These are phyloP conservation scores for Scheffersomyces stipitis DNA, from an alignment of 805 yeast genomes.

Conservation along the genomic window DNA sequence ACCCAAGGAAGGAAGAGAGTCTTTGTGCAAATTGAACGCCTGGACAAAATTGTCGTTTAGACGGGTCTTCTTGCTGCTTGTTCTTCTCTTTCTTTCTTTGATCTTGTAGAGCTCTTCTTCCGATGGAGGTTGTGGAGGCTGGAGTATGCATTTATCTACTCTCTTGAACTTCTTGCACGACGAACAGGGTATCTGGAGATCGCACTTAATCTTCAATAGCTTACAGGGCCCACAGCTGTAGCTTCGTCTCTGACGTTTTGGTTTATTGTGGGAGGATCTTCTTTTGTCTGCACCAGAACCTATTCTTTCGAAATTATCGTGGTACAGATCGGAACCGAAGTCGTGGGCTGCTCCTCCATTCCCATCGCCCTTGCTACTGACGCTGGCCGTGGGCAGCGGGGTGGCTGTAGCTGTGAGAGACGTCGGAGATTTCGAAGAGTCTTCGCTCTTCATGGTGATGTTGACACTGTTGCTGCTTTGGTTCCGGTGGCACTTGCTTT, in stretches of 20 bases:
- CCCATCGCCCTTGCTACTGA: too few species aligned
- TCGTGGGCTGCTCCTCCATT: too few species aligned
- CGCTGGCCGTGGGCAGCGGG: too few species aligned
- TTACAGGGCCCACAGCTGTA: slow-evolving; percentile 59
- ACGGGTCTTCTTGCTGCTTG: slow-evolving; percentile 6
- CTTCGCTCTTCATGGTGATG: too few species aligned
- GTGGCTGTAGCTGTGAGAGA: too few species aligned
- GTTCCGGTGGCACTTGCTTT: too few species aligned
- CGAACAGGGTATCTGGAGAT: slow-evolving; percentile 47
- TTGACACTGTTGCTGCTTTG: too few species aligned
- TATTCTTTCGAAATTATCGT: too few species aligned
- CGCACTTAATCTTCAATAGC: slow-evolving; percentile 53
- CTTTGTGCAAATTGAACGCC: not conserved
- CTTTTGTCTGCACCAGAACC: too few species aligned
- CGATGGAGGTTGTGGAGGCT: slow-evolving; percentile 47
- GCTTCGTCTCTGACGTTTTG: slow-evolving; percentile 47
- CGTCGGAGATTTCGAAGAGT: too few species aligned
- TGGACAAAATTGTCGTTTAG: not conserved
- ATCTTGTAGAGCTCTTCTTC: slow-evolving; percentile 35
- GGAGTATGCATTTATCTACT: slow-evolving; percentile 33
- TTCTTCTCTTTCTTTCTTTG: slow-evolving; percentile 27
- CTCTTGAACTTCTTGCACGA: slow-evolving; percentile 43
- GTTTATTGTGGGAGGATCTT: slow-evolving; percentile 4
- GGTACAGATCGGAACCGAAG: too few species aligned
- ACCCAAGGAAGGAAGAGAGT: not conserved